phyloP scores from a whole-genome alignment of 495 filamentous ascomycete species.

The Alectoria sarmentosa region DNA sequence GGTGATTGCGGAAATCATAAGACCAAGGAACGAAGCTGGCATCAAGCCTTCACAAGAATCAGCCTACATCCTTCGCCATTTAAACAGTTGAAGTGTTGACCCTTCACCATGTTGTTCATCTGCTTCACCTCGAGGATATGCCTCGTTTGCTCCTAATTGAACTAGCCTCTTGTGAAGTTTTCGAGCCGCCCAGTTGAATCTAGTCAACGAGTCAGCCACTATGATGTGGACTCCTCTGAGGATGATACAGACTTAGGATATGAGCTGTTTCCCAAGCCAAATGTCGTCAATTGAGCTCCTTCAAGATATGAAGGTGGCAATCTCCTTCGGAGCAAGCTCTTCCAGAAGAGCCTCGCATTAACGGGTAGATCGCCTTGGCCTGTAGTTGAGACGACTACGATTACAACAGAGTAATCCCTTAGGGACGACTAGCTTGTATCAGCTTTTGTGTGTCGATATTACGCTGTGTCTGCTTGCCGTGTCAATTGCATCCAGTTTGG shows the following conservation, averaged over 20 bases:
- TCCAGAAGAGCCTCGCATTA: slow-evolving; percentile 80
- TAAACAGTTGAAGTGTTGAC: slow-evolving; percentile 40
- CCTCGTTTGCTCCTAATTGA: slow-evolving; percentile 76
- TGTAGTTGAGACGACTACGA: slow-evolving; percentile 84
- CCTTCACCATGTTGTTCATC: slow-evolving; percentile 93
- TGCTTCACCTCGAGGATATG: slow-evolving; percentile 72
- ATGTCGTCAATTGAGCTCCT: slow-evolving; percentile 65
- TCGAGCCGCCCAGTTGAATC: slow-evolving; percentile 87
- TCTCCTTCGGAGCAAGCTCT: slow-evolving; percentile 66
- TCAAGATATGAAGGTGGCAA: slow-evolving; percentile 63
- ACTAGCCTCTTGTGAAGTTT: slow-evolving; percentile 80
- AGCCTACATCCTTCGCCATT: slow-evolving; percentile 24
- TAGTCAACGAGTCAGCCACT: slow-evolving; percentile 32
- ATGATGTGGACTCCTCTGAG: neutral
- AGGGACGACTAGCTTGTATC: slow-evolving; percentile 36
- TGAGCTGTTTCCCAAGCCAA: slow-evolving; percentile 90
- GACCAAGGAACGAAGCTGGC: slow-evolving; percentile 77
- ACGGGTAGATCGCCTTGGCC: slow-evolving; percentile 88
- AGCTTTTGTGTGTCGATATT: slow-evolving; percentile 8
- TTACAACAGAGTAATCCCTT: slow-evolving; percentile 50
- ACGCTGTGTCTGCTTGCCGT: slow-evolving; percentile 48
- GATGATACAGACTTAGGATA: slow-evolving; percentile 63
- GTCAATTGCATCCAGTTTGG: slow-evolving; percentile 67
- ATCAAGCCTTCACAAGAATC: slow-evolving; percentile 52
- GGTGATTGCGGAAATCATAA: slow-evolving; percentile 50